Evolutionary conservation across 352 stramenopile species (phyloP).

Genomic region (Phytophthora chlamydospora): DNA sequence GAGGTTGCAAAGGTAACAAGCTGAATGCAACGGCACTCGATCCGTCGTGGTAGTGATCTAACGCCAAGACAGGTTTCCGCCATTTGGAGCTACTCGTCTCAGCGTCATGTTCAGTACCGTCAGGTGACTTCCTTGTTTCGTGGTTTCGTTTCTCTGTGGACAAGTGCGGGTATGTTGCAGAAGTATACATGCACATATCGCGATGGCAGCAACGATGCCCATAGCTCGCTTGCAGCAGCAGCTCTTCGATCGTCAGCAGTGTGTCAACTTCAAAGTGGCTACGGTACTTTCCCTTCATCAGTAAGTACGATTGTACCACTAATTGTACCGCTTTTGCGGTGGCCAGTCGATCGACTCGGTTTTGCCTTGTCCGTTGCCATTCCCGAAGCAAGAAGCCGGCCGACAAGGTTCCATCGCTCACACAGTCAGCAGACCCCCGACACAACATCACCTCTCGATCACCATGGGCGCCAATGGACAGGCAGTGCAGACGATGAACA

Average conservation of each 20-base stretch:
- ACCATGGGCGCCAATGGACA: slow-evolving; percentile 61
- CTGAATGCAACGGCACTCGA: neutral
- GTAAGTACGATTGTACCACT: slow-evolving; percentile 42
- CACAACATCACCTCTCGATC: slow-evolving; percentile 2
- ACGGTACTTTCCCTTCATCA: slow-evolving; percentile 3
- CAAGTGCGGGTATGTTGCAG: slow-evolving; percentile 1
- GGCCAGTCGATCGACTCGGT: slow-evolving; percentile 32
- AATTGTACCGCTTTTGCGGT: slow-evolving; percentile 40
- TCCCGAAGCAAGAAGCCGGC: slow-evolving; percentile 19
- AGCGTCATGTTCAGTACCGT: neutral
- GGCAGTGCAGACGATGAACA: slow-evolving; percentile 82
- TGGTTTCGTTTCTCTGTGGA: neutral
- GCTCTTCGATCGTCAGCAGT: neutral
- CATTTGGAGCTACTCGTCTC: slow-evolving; percentile 7
- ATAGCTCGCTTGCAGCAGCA: too few species aligned
- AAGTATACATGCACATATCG: neutral
- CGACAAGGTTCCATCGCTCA: slow-evolving; percentile 3
- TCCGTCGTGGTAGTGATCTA: slow-evolving; percentile 21
- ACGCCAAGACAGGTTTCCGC: slow-evolving; percentile 24
- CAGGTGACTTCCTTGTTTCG: neutral
- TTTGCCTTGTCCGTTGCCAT: slow-evolving; percentile 27
- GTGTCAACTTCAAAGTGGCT: neutral
- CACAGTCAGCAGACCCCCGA: slow-evolving; percentile 7
- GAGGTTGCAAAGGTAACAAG: neutral
- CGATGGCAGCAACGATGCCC: neutral